Conservation (phyloP, 2,329 filamentous ascomycete species). For the Septoria linicola region DNA sequence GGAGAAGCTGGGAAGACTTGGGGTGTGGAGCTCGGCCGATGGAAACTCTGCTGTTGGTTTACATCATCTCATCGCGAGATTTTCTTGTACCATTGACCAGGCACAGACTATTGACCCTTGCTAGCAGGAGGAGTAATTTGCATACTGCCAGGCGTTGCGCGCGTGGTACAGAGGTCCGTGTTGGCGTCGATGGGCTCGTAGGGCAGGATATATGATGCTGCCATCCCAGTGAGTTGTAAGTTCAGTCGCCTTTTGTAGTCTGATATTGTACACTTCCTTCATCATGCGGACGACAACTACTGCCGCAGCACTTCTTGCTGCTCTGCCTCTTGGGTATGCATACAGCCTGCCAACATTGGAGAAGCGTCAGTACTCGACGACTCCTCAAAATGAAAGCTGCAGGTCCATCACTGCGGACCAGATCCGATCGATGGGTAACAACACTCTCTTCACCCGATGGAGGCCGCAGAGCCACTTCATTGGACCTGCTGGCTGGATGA, state of each 20-base stretch:
- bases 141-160: background rate
- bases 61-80: slow-evolving; percentile 10
- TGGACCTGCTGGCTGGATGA: slow-evolving; percentile 52
- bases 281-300: slow-evolving; percentile 16
- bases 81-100: background rate
- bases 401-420: slow-evolving; percentile 34
- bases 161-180: background rate
- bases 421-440: slow-evolving; percentile 44
- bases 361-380: background rate
- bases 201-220: slow-evolving; percentile 5
- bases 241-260: background rate
- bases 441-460: slow-evolving; percentile 52
- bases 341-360: background rate
- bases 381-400: slow-evolving; percentile 18
- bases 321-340: slow-evolving; percentile 8
- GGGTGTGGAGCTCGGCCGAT: too few species aligned
- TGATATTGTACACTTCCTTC: background rate
- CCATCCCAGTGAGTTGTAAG: background rate
- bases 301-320: slow-evolving; percentile 14
- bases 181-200: background rate
- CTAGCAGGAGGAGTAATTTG: background rate
- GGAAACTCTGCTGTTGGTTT: background rate
- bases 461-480: slow-evolving; percentile 48
- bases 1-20: background rate
- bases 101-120: background rate